Evolutionary conservation across 768 basidiomycete genomes (phyloP), one percentile per base, ranked within the genome.

Genomic region (Lyophyllum shimeji): DNA sequence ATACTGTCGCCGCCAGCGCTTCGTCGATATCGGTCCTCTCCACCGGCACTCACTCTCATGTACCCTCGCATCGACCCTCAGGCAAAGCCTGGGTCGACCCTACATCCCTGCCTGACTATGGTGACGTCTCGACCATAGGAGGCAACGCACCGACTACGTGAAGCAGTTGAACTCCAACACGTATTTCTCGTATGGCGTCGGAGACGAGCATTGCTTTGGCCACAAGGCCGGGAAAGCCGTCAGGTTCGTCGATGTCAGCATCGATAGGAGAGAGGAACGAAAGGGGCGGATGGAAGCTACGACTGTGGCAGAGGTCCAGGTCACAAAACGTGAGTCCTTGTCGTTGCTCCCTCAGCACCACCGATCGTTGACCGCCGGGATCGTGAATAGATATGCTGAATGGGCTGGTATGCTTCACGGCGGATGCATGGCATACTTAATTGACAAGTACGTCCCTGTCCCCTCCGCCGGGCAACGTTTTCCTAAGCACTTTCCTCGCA

Each of bases 401-500:
- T 61, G 87, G 87, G 85, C 86, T 23, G 84, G 85, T 1, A 86
- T 87, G 82, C 74, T 89, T 15, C 88, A 89, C 60, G 88, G 89
- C n/a, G 87, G 85, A 37, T 87, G 86, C 52, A 67, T 90, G 31
- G 84, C 86, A 44, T 89, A 89, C 69, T 73, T 90, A 53, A 82
- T 89, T 43, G 88, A 90, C 70, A 89, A 86, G 85, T 85, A 57
- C 48, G 79, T 69, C 15, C 12, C 17, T 42, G 40, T 25, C 31
- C 7, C 11, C 12, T 34, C 12, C 31, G 40, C 31, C n/a, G 15
- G 29, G 17, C 13, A 7, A 20, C 31, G 15, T 25, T 34, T 37
- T 47, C n/a, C 42, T 62, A 20, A 53, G 49, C 37, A 29, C 11
- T 20, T 56, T 40, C 25, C 31, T 27, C 20, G 44, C 13, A 33